Evolutionary conservation across 1,284 basidiomycete species (phyloP), one percentile per base, ranked within the genome.

Genomic region (Tylopilus sp.): DNA sequence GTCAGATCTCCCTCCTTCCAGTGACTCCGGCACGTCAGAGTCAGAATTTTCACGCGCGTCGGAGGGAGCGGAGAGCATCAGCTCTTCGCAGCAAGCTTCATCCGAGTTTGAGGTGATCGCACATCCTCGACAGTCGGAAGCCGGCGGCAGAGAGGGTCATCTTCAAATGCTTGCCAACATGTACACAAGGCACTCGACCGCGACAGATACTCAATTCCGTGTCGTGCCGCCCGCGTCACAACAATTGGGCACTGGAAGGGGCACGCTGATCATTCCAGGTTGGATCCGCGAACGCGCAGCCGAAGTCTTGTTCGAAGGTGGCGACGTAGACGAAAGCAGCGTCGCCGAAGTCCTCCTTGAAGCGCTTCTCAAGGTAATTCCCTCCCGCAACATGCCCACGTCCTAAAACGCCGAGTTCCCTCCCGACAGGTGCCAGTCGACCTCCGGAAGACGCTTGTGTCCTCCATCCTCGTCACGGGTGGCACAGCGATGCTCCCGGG

Each of bases 221-320:
- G 84, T 90, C 15, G 68, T 75, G 19, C 86, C 87, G 25, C 84
- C 86, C 4, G 58, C 69, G 1, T 71, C 78, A 18, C 82, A 86
- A 60, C 82, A 81, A 57, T 71, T 72, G 6, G 84, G 84, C 1
- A 87, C 84, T 0, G 86, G 86, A 1, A 69, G 75, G n/a, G 92
- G 91, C 0, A 88, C 84, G 0, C 69, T 98, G 31, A 74, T 88
- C 37, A 82, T 99, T 35, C 96, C 96, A 0, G 95, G 95, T 0
- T 99, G 97, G 96, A 76, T 98, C 21, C 74, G 96, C 31, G 94
- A 97, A 64, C 77, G 94, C 8, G 89, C 89, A 0, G 85, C 91
- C 3, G 96, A 99, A 64, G 77, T 95, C 4, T 72, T 98, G 1
- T 97, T 97, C 56, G 91, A 92, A 61, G 83, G 84, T 2, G 89